Conservation (phyloP, 106 monocot genomes). For the Cymbidium sinense region DNA sequence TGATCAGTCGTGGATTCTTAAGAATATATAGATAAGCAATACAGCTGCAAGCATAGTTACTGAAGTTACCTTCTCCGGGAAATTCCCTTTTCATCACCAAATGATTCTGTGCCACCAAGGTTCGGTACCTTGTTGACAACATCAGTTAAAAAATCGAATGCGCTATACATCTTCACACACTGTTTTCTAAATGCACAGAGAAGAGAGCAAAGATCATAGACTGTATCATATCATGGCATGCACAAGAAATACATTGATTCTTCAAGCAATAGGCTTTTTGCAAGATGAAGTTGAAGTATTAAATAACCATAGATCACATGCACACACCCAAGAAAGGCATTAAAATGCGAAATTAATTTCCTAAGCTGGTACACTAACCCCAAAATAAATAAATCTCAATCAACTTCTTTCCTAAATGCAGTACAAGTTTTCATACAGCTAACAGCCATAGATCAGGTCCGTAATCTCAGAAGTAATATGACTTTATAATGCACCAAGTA, state of each 20-base stretch:
- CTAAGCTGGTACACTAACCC: not conserved
- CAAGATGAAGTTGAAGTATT: not conserved
- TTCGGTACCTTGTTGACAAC: slow-evolving; percentile 90
- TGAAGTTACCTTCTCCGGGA: slow-evolving; percentile 52
- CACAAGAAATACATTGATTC: not conserved
- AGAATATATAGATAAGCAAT: not conserved
- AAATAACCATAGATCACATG: not conserved
- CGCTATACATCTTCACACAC: slow-evolving; percentile 86
- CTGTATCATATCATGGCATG: not conserved
- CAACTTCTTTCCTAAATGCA: not conserved
- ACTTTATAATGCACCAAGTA: too few relatives aligned
- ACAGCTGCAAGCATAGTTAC: not conserved
- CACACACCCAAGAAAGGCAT: not conserved
- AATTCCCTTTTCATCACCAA: slow-evolving; percentile 68
- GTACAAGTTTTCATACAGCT: not conserved
- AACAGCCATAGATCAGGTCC: too few relatives aligned
- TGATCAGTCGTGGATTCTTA: not conserved
- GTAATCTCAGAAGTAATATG: too few relatives aligned
- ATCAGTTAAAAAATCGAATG: slow-evolving; percentile 91
- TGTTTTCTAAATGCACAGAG: slow-evolving; percentile 66
- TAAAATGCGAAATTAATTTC: not conserved
- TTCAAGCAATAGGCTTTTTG: not conserved
- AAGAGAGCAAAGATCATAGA: not conserved
- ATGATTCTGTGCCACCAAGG: slow-evolving; percentile 68
- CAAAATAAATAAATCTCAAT: not conserved